A percentile compares a stretch with the other conserved stretches of the same genome.
These are phyloP conservation scores for Zasmidium angulare DNA, from an alignment of 2,329 filamentous ascomycete species.

Conservation along the genomic window DNA sequence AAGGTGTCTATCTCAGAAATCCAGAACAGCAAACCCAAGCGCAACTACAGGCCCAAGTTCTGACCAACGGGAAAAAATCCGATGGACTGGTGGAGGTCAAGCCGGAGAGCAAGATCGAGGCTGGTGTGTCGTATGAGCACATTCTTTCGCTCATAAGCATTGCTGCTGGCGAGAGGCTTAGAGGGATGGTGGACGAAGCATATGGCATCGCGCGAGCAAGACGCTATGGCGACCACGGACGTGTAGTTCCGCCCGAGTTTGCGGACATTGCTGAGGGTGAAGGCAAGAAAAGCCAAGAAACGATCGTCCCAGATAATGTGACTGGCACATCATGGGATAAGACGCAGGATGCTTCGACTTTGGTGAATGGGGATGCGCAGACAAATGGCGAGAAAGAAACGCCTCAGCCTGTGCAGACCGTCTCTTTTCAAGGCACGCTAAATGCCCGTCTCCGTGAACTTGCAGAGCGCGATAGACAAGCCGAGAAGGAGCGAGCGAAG, in stretches of 20 bases:
- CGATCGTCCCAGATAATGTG: constrained; percentile 38
- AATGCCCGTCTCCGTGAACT: constrained; percentile 59
- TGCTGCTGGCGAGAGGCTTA: constrained; percentile 75
- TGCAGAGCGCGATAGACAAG: constrained; percentile 65
- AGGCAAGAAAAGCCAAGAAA: constrained; percentile 37
- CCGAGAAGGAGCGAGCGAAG: constrained; percentile 64
- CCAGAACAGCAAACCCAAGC: constrained; percentile 24
- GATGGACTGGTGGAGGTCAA: constrained; percentile 29
- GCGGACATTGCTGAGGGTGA: constrained; percentile 63
- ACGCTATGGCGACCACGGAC: constrained; percentile 75
- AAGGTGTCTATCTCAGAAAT: constrained; percentile 49
- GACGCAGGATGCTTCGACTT: constrained; percentile 12
- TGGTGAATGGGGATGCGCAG: constrained; percentile 23
- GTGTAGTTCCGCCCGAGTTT: constrained; percentile 76
- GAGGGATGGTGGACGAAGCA: constrained; percentile 75
- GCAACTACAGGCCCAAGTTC: constrained; percentile 22
- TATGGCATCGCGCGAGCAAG: constrained; percentile 68
- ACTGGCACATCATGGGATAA: constrained; percentile 36
- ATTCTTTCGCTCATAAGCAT: constrained; percentile 81
- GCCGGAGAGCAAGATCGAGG: constrained; percentile 57
- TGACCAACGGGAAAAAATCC: constrained; percentile 29
- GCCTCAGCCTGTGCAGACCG: constrained; percentile 43
- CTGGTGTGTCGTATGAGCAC: constrained; percentile 72
- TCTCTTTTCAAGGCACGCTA: constrained; percentile 45
- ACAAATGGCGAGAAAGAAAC: constrained; percentile 22